Percentiles rank a stretch among this genome's conserved stretches.
Evolutionary conservation across 495 filamentous ascomycete species (phyloP).

Genomic region (Cercophora scortea): DNA sequence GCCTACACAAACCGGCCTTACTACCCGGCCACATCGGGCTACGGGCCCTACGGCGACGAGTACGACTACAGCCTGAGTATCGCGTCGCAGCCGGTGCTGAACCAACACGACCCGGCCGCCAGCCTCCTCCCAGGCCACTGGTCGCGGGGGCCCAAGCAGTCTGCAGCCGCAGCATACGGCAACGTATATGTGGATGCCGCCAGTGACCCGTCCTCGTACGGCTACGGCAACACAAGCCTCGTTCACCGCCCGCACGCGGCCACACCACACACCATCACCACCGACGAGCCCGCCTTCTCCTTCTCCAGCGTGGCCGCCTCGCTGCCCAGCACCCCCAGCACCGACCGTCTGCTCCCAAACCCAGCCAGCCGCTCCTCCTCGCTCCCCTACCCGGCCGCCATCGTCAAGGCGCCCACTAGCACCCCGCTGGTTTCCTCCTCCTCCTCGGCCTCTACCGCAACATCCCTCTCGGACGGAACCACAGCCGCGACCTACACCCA

Average conservation of each 20-base stretch:
- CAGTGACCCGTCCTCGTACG: constrained; percentile 22
- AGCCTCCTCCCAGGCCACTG: constrained; percentile 23
- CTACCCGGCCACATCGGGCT: constrained; percentile 18
- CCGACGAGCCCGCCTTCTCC: constrained; percentile 27
- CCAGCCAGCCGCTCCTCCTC: constrained; percentile 19
- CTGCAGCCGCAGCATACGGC: constrained; percentile 11
- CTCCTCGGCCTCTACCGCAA: constrained; percentile 5
- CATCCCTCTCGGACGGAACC: constrained; percentile 15
- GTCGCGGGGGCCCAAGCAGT: constrained; percentile 13
- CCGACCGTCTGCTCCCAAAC: constrained; percentile 33
- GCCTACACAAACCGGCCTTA: constrained; percentile 24
- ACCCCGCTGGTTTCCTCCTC: no score
- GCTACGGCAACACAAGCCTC: constrained; percentile 18
- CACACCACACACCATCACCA: constrained; percentile 11
- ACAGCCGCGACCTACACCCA: constrained; percentile 13
- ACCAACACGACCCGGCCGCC: constrained; percentile 18
- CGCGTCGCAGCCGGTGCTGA: constrained; percentile 20
- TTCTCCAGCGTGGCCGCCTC: constrained; percentile 34
- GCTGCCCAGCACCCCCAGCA: constrained; percentile 18
- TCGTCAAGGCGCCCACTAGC: constrained; percentile 7
- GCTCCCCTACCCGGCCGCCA: constrained; percentile 19
- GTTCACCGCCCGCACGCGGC: constrained; percentile 24
- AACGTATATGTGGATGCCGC: constrained; percentile 16
- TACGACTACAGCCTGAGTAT: constrained; percentile 33
- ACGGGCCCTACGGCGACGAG: constrained; percentile 28